phyloP scores from a whole-genome alignment of 139 green algal genomes.

The Pleodorina starrii region DNA sequence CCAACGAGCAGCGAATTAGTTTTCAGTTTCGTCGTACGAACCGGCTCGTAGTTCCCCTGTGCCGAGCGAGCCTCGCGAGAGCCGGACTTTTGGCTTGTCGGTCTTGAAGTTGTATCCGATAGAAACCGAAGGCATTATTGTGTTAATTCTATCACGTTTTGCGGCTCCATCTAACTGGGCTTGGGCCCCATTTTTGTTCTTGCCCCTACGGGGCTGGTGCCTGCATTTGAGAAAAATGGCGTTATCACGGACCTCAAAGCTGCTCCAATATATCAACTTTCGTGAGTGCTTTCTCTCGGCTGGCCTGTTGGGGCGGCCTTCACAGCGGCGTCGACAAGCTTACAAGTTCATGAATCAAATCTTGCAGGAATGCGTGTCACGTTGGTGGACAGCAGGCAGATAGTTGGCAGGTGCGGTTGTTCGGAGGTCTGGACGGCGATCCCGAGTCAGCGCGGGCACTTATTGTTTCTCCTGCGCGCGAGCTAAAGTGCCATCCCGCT shows the following conservation, averaged over 20 bases:
- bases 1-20: no score
- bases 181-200: background rate
- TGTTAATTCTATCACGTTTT: no score
- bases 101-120: no score
- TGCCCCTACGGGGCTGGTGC: constrained; percentile 34
- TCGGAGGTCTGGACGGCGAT: background rate
- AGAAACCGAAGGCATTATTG: no score
- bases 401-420: constrained; percentile 88
- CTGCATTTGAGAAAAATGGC: constrained; percentile 74
- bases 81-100: no score
- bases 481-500: no score
- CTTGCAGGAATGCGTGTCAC: constrained; percentile 91
- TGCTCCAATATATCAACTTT: constrained; percentile 99
- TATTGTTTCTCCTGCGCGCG: background rate
- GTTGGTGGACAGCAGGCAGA: constrained; percentile 88
- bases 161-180: background rate
- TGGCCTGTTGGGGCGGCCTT: background rate
- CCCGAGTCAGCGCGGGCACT: background rate
- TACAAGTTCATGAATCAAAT: background rate
- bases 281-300: constrained; percentile 72
- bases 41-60: no score
- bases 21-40: no score
- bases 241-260: constrained; percentile 92
- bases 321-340: background rate
- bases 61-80: no score